Percentiles rank a stretch among this genome's conserved stretches.
phyloP scores from a whole-genome alignment of 371 early-diverging fungal genomes.

The Actinomortierella wolfii region DNA sequence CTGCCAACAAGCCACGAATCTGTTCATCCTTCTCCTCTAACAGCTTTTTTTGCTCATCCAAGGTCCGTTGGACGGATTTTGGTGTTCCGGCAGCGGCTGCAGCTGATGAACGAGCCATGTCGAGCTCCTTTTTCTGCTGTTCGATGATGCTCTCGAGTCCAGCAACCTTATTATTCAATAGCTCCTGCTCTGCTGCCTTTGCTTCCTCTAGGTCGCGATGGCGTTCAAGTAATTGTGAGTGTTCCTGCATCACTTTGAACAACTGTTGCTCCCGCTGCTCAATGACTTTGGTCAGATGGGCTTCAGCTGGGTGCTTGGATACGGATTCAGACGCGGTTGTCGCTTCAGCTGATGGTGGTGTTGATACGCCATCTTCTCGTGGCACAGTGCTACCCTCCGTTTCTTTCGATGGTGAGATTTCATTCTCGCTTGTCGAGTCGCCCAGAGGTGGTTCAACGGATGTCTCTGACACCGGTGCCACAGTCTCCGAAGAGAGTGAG shows the following conservation, averaged over 20 bases:
- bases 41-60: constrained; percentile 57
- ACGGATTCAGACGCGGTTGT: too few species aligned
- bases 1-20: constrained; percentile 61
- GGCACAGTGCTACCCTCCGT: too few species aligned
- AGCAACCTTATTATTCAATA: constrained; percentile 16
- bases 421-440: neutral
- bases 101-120: constrained; percentile 20
- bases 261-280: constrained; percentile 42
- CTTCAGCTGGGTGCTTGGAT: constrained; percentile 2
- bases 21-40: constrained; percentile 67
- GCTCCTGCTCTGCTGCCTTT: constrained; percentile 24
- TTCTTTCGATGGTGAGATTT: too few species aligned
- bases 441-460: too few species aligned
- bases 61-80: constrained; percentile 33
- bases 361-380: too few species aligned
- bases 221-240: constrained; percentile 25
- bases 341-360: too few species aligned
- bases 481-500: too few species aligned
- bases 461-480: too few species aligned
- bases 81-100: constrained; percentile 17
- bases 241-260: constrained; percentile 42
- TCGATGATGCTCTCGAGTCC: constrained; percentile 37
- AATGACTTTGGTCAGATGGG: constrained; percentile 19
- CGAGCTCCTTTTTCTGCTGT: constrained; percentile 38
- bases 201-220: constrained; percentile 39